Percentiles rank a stretch among this genome's conserved stretches.
These are phyloP conservation scores for Nicotiana otophora DNA, from an alignment of 257 asterid genomes.

Conservation along the genomic window DNA sequence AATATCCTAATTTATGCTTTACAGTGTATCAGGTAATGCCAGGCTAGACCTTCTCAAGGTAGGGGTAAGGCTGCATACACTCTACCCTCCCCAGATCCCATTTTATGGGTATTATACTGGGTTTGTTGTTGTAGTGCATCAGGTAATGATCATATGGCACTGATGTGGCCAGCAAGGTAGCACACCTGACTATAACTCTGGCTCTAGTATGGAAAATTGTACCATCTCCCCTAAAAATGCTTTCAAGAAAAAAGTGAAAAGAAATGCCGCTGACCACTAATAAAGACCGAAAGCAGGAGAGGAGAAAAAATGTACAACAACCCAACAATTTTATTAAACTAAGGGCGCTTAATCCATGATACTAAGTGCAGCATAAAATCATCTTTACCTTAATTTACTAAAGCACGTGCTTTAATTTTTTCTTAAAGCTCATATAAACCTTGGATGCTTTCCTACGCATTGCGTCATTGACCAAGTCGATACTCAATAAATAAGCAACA, in stretches of 20 bases:
- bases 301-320: background rate
- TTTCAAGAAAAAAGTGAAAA: slow-evolving; percentile 61
- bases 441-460: background rate
- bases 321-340: background rate
- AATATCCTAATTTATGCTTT: background rate
- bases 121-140: background rate
- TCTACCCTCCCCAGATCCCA: too few species aligned
- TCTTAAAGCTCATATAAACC: background rate
- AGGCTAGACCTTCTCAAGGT: too few species aligned
- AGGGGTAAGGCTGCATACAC: too few species aligned
- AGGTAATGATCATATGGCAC: background rate
- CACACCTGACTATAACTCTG: slow-evolving; percentile 32
- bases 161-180: background rate
- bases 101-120: too few species aligned
- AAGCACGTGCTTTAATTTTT: background rate
- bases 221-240: slow-evolving; percentile 80
- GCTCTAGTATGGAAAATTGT: slow-evolving; percentile 80
- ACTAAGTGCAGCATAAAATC: background rate
- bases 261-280: slow-evolving; percentile 68
- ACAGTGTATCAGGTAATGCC: background rate
- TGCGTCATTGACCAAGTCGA: background rate
- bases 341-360: background rate
- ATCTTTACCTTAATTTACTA: background rate
- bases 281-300: background rate
- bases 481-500: background rate